Evolutionary conservation across 169 alveolate species (phyloP), one percentile per base, ranked within the genome.

Genomic region (Cyclospora cayetanensis): DNA sequence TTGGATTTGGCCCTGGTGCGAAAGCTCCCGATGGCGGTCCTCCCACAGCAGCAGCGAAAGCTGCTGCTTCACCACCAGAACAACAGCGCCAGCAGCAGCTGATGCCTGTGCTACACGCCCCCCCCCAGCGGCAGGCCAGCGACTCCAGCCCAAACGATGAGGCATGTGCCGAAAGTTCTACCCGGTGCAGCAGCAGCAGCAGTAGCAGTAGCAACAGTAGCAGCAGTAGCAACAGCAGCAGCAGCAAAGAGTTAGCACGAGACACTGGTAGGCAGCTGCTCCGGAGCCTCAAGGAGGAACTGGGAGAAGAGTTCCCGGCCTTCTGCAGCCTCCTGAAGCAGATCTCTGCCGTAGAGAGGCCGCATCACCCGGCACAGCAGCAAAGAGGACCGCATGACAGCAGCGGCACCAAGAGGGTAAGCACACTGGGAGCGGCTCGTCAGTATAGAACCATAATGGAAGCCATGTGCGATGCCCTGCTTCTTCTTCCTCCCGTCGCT

Each of bases 1-100:
- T n/a, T n/a, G n/a, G n/a, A n/a, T n/a, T n/a, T n/a, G n/a, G n/a
- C n/a, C n/a, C n/a, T n/a, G n/a, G n/a, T n/a, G n/a, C n/a, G n/a
- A n/a, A n/a, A n/a, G 55, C 55, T 46, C 22, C 55, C 15, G 55
- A 15, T 15, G 15, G 55, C 55, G 15, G 15, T 7, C 55, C 55
- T 9, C 22, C 55, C 7, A 7, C 55, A 46, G 55, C 55, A 46
- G 22, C 55, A 46, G 55, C 55, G 15, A 15, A 7, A 46, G 55
- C 55, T 9, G 55, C 55, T 9, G 55, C 55, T 46, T 20, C 74
- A 15, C 25, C 27, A 4, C 1, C 74, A 66, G 46, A 66, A 46
- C 42, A 66, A 37, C 79, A 66, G 46, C 79, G 35, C 50, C 79
- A 66, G 46, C 79, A 66, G 79, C 79, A 66, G 37, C n/a, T n/a